These are phyloP conservation scores for Solanum corneliomulleri DNA, from an alignment of 257 asterid species.

Conservation along the genomic window DNA sequence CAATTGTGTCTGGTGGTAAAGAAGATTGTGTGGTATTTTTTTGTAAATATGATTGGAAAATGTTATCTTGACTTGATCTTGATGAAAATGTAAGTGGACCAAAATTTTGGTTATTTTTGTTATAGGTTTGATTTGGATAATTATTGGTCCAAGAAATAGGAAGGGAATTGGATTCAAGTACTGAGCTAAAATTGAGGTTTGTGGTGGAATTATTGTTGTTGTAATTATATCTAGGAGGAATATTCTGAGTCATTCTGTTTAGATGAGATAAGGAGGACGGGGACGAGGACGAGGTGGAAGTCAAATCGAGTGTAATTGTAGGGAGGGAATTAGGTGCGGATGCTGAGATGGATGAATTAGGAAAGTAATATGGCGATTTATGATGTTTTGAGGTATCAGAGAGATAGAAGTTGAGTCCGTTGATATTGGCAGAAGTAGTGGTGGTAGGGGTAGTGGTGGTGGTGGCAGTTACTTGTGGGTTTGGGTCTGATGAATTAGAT, in stretches of 20 bases:
- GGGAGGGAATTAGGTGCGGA: slow-evolving; percentile 44
- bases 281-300: slow-evolving; percentile 36
- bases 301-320: slow-evolving; percentile 81
- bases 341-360: slow-evolving; percentile 39
- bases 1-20: slow-evolving; percentile 47
- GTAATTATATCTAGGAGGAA: slow-evolving; percentile 29
- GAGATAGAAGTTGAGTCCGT: slow-evolving; percentile 59
- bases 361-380: slow-evolving; percentile 60
- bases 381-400: slow-evolving; percentile 54
- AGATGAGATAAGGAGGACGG: slow-evolving; percentile 20
- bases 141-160: slow-evolving; percentile 56
- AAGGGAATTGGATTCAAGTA: slow-evolving; percentile 47
- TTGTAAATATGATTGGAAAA: slow-evolving; percentile 47
- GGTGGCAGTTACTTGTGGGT: background rate
- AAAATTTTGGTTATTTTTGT: slow-evolving; percentile 25
- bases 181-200: slow-evolving; percentile 66
- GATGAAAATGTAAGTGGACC: slow-evolving; percentile 42
- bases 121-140: slow-evolving; percentile 17
- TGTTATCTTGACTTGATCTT: slow-evolving; percentile 20
- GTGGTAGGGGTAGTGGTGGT: background rate
- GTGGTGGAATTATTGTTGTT: slow-evolving; percentile 21
- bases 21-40: slow-evolving; percentile 19
- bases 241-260: slow-evolving; percentile 3
- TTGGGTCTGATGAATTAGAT: slow-evolving; percentile 21
- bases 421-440: slow-evolving; percentile 16